Evolutionary conservation across 2,329 filamentous ascomycete species (phyloP).

Genomic region (Macrophomina tecta): DNA sequence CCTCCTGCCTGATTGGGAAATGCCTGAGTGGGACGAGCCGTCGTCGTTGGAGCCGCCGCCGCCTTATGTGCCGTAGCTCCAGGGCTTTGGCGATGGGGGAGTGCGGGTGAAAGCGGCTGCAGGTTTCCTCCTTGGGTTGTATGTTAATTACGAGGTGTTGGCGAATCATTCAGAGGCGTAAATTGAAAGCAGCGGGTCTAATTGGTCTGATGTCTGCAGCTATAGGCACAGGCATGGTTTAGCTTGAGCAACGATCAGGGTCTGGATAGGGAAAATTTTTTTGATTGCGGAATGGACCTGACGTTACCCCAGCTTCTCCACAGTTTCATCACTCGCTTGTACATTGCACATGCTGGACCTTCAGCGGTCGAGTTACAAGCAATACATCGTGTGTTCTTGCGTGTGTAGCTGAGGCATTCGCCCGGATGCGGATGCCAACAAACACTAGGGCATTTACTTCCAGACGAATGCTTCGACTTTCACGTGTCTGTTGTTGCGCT

Average conservation of each 20-base stretch:
- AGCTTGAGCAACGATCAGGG: conserved; percentile 2
- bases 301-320: conserved; percentile 18
- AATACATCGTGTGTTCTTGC: too few relatives aligned
- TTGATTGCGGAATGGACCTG: conserved; percentile 23
- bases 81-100: neutral
- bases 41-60: conserved; percentile 10
- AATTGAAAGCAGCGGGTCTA: neutral
- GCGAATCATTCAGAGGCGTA: neutral
- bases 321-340: conserved; percentile 17
- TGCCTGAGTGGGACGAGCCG: neutral
- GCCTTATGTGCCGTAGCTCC: conserved; percentile 5
- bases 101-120: neutral
- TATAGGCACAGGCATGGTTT: neutral
- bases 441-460: too few relatives aligned
- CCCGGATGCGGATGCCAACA: too few relatives aligned
- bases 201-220: conserved; percentile 2
- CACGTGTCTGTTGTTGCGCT: too few relatives aligned
- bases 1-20: neutral
- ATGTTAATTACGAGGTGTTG: neutral
- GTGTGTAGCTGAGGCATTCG: too few relatives aligned
- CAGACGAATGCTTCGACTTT: too few relatives aligned
- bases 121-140: neutral
- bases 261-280: neutral
- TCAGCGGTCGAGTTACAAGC: too few relatives aligned
- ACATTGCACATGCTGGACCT: neutral